Percentiles rank a stretch among this genome's conserved stretches.
phyloP scores from a whole-genome alignment of 345 rosid species.

The Lepidium didymum region DNA sequence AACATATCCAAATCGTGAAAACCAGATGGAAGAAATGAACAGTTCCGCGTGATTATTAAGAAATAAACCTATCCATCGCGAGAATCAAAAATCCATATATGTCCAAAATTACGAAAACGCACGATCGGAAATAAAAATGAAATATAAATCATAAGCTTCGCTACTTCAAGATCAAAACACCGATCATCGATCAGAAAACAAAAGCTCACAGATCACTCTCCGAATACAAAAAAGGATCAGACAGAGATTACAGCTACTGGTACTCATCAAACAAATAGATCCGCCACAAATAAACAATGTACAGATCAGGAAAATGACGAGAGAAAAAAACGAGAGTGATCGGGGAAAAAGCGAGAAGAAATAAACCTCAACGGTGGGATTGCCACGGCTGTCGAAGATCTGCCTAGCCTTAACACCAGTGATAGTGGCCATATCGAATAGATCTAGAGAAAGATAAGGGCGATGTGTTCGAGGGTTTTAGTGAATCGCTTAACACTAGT shows the following conservation, averaged over 20 bases:
- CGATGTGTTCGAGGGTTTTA: slow-evolving; percentile 26
- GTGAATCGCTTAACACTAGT: neutral
- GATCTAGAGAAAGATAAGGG: slow-evolving; percentile 13
- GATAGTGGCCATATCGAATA: slow-evolving; percentile 49
- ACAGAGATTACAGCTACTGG: neutral
- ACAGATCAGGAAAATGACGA: neutral
- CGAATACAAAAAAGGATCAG: neutral
- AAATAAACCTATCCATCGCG: slow-evolving; percentile 1
- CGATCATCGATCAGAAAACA: neutral
- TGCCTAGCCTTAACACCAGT: slow-evolving; percentile 69
- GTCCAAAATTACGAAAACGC: neutral
- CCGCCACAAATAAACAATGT: slow-evolving; percentile 13
- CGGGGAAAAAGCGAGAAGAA: neutral
- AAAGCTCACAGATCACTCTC: neutral
- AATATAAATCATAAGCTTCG: neutral
- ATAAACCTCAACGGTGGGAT: slow-evolving; percentile 88
- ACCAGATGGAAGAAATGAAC: neutral
- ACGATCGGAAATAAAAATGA: neutral
- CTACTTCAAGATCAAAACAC: neutral
- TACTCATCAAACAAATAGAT: slow-evolving; percentile 13
- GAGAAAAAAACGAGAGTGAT: neutral
- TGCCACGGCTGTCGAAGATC: slow-evolving; percentile 98
- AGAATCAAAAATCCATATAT: neutral
- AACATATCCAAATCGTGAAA: neutral
- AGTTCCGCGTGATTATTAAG: neutral